phyloP scores from a whole-genome alignment of 352 stramenopile genomes.

The Globisporangium lucens region DNA sequence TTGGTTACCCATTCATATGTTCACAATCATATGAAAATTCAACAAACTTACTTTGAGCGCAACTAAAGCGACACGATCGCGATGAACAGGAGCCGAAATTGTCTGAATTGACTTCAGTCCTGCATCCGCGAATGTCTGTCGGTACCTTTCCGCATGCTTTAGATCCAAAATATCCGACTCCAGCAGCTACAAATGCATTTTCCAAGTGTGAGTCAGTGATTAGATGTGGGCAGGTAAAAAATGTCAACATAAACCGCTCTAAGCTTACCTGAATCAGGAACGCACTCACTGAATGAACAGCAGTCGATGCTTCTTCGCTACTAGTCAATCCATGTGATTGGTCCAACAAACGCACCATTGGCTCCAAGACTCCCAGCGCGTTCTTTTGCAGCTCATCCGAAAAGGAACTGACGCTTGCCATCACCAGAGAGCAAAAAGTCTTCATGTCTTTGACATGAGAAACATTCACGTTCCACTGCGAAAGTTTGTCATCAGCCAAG shows the following conservation, averaged over 20 bases:
- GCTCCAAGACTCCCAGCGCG: constrained; percentile 21
- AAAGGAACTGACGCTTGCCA: constrained; percentile 18
- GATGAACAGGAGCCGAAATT: constrained; percentile 3
- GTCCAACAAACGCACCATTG: constrained; percentile 17
- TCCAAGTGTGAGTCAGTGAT: not conserved
- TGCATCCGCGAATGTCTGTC: constrained; percentile 13
- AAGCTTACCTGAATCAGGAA: constrained; percentile 16
- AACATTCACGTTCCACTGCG: constrained; percentile 17
- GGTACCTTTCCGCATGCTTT: not conserved
- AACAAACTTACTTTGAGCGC: constrained; percentile 27
- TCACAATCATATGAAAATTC: not conserved
- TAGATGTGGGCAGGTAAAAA: not conserved
- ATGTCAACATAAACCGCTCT: not conserved
- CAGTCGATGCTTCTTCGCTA: constrained; percentile 2
- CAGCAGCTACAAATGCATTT: constrained; percentile 10
- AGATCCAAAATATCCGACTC: constrained; percentile 11
- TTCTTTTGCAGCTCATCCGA: constrained; percentile 20
- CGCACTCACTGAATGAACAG: constrained; percentile 7
- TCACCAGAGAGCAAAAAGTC: constrained; percentile 26
- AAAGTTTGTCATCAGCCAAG: constrained; percentile 2
- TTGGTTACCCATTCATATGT: not conserved
- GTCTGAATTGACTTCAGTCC: constrained; percentile 10
- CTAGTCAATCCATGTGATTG: not conserved
- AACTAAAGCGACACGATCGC: constrained; percentile 12
- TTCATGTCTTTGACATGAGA: constrained; percentile 22